phyloP scores from a whole-genome alignment of 2,329 filamentous ascomycete species.

The Reticulascus tulasneorum region DNA sequence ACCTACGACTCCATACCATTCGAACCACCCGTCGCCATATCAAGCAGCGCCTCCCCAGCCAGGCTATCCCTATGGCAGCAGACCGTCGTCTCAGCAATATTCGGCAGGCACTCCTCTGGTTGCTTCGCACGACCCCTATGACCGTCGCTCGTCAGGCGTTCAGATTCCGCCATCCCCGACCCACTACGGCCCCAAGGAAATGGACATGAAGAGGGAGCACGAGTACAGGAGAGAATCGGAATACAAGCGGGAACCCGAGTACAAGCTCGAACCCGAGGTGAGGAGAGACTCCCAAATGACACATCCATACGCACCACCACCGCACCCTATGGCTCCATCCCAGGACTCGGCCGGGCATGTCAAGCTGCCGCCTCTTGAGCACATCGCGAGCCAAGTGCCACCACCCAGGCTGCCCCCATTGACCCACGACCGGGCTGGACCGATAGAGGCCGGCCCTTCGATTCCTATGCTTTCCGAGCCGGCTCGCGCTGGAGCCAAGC shows the following conservation, averaged over 20 bases:
- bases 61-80: conserved; percentile 31
- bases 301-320: no score
- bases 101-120: conserved; percentile 23
- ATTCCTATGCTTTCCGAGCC: not conserved
- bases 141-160: conserved; percentile 32
- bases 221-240: conserved; percentile 16
- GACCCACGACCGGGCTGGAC: no score
- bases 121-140: conserved; percentile 29
- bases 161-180: conserved; percentile 35
- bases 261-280: no score
- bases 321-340: no score
- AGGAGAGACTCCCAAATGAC: no score
- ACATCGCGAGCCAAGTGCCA: not conserved
- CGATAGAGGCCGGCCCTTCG: conserved; percentile 11
- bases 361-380: conserved; percentile 3
- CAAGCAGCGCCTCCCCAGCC: conserved; percentile 27
- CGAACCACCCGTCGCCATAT: conserved; percentile 37
- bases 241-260: no score
- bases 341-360: conserved; percentile 1
- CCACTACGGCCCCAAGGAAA: conserved; percentile 13
- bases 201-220: conserved; percentile 4
- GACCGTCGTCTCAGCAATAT: conserved; percentile 23
- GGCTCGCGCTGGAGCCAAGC: conserved; percentile 12
- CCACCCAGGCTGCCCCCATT: no score
- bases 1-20: conserved; percentile 27